phyloP scores from a whole-genome alignment of 1,139 yeast genomes.

The Suhomyces kunorum region DNA sequence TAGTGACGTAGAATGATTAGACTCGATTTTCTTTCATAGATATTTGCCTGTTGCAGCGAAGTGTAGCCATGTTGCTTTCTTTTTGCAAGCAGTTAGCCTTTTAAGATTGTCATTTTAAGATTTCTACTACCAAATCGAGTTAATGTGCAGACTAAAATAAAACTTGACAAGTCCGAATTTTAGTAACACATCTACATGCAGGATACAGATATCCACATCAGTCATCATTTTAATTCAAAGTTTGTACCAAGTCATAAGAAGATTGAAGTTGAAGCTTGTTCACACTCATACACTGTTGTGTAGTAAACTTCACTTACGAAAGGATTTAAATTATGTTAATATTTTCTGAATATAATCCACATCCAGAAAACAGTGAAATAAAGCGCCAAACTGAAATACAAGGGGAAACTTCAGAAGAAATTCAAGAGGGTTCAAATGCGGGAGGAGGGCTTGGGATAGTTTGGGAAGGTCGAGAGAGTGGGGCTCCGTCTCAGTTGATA shows the following conservation, averaged over 20 bases:
- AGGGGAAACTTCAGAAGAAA: slow-evolving; percentile 1
- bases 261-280: neutral
- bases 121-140: too few relatives aligned
- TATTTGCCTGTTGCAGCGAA: too few relatives aligned
- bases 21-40: too few relatives aligned
- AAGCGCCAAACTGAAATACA: neutral
- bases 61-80: too few relatives aligned
- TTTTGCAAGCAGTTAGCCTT: too few relatives aligned
- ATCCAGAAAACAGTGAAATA: slow-evolving; percentile 7
- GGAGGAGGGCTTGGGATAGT: slow-evolving; percentile 4
- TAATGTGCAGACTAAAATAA: slow-evolving; percentile 1
- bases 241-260: neutral
- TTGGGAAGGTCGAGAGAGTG: slow-evolving; percentile 6
- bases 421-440: too few relatives aligned
- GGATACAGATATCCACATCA: slow-evolving; percentile 5
- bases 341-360: slow-evolving; percentile 20
- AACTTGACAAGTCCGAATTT: slow-evolving; percentile 4
- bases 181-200: neutral
- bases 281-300: too few relatives aligned
- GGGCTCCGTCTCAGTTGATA: slow-evolving; percentile 36
- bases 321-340: slow-evolving; percentile 20
- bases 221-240: neutral
- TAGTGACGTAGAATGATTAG: too few relatives aligned
- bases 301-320: too few relatives aligned
- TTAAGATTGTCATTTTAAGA: too few relatives aligned